Conservation (phyloP, 2,329 filamentous ascomycete genomes). For the Neoscytalidium dimidiatum region DNA sequence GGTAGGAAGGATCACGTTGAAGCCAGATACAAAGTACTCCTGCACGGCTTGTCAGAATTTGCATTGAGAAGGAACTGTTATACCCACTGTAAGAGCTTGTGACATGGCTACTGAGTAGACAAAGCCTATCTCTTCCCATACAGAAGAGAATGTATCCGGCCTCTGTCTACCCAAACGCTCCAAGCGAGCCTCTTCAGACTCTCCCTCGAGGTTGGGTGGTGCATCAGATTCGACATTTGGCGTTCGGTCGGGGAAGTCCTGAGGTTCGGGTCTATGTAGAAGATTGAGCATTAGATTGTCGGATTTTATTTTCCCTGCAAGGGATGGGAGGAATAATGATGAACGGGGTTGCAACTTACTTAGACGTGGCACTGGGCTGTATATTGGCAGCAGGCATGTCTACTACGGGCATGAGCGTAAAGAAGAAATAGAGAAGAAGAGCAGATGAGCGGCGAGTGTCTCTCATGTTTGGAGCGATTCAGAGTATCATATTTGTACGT, state of each 20-base stretch:
- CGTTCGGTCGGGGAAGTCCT: background rate
- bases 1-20: conserved; percentile 67
- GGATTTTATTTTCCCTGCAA: background rate
- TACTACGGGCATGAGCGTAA: background rate
- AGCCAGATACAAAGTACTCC: conserved; percentile 78
- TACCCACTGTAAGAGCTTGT: conserved; percentile 26
- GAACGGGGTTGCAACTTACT: background rate
- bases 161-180: conserved; percentile 61
- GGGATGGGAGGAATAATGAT: background rate
- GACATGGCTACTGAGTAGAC: conserved; percentile 49
- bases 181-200: conserved; percentile 32
- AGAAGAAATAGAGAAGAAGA: background rate
- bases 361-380: background rate
- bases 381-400: background rate
- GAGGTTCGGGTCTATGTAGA: background rate
- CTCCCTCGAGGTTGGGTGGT: conserved; percentile 6
- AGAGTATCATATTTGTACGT: background rate
- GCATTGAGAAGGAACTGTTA: background rate
- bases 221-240: background rate
- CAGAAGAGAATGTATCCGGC: conserved; percentile 53
- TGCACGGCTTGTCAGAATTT: background rate
- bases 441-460: background rate
- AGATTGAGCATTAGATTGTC: background rate
- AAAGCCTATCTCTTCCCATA: conserved; percentile 58
- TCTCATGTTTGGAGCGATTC: too few relatives aligned